phyloP scores from a whole-genome alignment of 305 asterid species.

The Fraxinus xanthoxyloides region DNA sequence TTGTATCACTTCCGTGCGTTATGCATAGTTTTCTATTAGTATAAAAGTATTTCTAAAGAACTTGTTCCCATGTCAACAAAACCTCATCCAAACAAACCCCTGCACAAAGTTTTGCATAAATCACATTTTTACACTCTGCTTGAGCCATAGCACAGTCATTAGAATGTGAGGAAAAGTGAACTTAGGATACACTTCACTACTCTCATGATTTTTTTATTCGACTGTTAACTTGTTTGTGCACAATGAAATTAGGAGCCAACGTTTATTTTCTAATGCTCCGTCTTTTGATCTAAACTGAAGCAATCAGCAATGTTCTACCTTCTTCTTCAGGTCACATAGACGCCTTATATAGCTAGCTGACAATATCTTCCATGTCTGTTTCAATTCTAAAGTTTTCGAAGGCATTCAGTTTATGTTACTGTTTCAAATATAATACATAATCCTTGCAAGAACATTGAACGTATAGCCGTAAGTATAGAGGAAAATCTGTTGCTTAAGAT shows the following conservation, averaged over 20 bases:
- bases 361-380: not conserved
- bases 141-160: not conserved
- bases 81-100: not conserved
- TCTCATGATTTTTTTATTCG: not conserved
- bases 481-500: conserved; percentile 81
- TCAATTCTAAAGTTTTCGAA: not conserved
- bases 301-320: not conserved
- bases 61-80: not conserved
- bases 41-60: not conserved
- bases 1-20: not conserved
- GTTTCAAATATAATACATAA: too few species aligned
- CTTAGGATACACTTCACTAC: not conserved
- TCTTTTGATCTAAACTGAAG: not conserved
- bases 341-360: not conserved
- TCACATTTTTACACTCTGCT: not conserved
- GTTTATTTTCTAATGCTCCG: not conserved
- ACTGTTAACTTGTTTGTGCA: too few species aligned
- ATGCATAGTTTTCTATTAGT: not conserved
- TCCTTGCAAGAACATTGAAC: too few species aligned
- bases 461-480: too few species aligned
- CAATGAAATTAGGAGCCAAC: too few species aligned
- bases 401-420: not conserved
- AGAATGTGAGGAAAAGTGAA: not conserved
- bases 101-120: not conserved
- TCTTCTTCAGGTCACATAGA: not conserved